Percentiles rank a stretch among this genome's conserved stretches.
Conservation (phyloP, 2,329 filamentous ascomycete genomes). For the Sphaerostilbella broomeana region DNA sequence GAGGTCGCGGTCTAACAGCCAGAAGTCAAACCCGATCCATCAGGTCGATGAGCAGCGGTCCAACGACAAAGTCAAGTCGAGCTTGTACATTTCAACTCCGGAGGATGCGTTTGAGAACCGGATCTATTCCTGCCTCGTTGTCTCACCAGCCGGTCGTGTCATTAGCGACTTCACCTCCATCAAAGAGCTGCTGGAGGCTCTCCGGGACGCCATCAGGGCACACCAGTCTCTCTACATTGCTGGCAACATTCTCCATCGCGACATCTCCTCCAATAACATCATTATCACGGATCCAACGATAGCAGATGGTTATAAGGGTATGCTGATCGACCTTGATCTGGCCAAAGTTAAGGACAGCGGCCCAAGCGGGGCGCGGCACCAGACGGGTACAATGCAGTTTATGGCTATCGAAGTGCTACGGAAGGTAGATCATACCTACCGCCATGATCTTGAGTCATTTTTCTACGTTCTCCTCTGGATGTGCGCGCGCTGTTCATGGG, state of each 20-base stretch:
- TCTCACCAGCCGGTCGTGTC: constrained; percentile 11
- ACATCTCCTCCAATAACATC: constrained; percentile 12
- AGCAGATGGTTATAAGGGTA: constrained; percentile 11
- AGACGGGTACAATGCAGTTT: constrained; percentile 26
- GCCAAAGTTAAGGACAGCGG: constrained; percentile 16
- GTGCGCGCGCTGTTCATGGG: constrained; percentile 13
- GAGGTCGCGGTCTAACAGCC: too few species aligned
- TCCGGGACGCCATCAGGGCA: constrained; percentile 10
- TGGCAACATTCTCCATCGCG: constrained; percentile 8
- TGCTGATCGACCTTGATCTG: constrained; percentile 13
- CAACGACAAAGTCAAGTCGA: too few species aligned
- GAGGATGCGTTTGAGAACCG: constrained; percentile 15
- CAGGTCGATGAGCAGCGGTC: too few species aligned
- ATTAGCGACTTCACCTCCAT: constrained; percentile 9
- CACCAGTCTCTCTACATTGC: constrained; percentile 7
- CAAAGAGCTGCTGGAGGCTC: constrained; percentile 8
- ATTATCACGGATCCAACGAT: constrained; percentile 10
- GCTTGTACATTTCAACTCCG: constrained; percentile 9
- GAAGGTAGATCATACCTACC: constrained; percentile 21
- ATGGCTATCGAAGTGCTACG: constrained; percentile 30
- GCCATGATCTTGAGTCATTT: constrained; percentile 13
- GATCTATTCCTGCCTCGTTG: constrained; percentile 10
- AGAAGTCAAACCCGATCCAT: too few species aligned
- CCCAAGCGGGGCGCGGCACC: constrained; percentile 20
- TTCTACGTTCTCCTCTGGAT: constrained; percentile 17